These are phyloP conservation scores for Neobulgaria alba DNA, from an alignment of 2,329 filamentous ascomycete genomes.

Conservation along the genomic window DNA sequence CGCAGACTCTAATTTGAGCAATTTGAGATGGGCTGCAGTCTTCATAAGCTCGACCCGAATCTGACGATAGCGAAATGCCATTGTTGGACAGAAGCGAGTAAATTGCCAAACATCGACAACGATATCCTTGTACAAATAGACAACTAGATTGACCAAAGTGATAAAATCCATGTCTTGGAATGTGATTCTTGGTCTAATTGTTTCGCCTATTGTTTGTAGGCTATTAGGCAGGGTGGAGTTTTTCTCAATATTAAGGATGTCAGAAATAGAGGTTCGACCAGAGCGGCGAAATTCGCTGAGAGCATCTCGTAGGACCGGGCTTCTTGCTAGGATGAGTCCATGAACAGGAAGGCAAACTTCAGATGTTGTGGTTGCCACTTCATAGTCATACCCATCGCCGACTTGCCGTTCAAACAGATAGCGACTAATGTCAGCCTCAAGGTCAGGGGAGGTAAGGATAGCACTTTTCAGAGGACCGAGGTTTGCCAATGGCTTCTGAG, in stretches of 20 bases:
- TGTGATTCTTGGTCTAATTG: slow-evolving; percentile 47
- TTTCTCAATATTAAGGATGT: slow-evolving; percentile 50
- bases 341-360: slow-evolving; percentile 72
- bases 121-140: slow-evolving; percentile 74
- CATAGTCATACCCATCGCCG: slow-evolving; percentile 28
- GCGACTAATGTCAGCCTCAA: slow-evolving; percentile 52
- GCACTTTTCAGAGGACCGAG: slow-evolving; percentile 42
- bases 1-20: slow-evolving; percentile 66
- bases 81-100: slow-evolving; percentile 49
- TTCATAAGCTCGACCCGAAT: slow-evolving; percentile 83
- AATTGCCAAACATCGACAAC: slow-evolving; percentile 83
- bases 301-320: slow-evolving; percentile 54
- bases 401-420: slow-evolving; percentile 38
- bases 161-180: slow-evolving; percentile 68
- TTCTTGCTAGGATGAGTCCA: slow-evolving; percentile 71
- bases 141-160: slow-evolving; percentile 67
- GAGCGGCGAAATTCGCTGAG: slow-evolving; percentile 48
- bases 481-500: slow-evolving; percentile 41
- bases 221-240: slow-evolving; percentile 23
- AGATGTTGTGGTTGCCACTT: slow-evolving; percentile 52
- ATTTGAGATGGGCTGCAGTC: slow-evolving; percentile 60
- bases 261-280: slow-evolving; percentile 47
- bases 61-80: slow-evolving; percentile 68
- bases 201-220: slow-evolving; percentile 19
- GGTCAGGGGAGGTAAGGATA: slow-evolving; percentile 52